A percentile compares a stretch with the other conserved stretches of the same genome.
phyloP scores from a whole-genome alignment of 164 flowering plant genomes.

The Warburgia ugandensis region DNA sequence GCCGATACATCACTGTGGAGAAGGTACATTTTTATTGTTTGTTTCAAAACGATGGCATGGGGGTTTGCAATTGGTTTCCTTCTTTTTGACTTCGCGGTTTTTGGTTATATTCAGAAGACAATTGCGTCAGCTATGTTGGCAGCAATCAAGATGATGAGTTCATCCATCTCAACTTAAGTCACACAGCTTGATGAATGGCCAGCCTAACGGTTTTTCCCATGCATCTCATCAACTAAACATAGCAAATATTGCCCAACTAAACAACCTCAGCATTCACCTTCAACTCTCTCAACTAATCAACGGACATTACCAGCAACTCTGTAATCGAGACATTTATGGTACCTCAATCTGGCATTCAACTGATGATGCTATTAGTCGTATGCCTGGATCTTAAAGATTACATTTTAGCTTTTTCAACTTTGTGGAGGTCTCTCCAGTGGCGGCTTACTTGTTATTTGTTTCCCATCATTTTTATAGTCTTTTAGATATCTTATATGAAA shows the following conservation, averaged over 20 bases:
- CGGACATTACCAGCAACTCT: constrained; percentile 69
- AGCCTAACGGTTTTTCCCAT: constrained; percentile 82
- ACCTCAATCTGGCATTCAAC: constrained; percentile 46
- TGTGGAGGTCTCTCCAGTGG: too few relatives aligned
- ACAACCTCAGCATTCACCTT: constrained; percentile 87
- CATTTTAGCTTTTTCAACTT: too few relatives aligned
- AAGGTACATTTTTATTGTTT: constrained; percentile 97
- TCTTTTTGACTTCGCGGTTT: constrained; percentile 77
- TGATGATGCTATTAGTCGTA: constrained; percentile 22
- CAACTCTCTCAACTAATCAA: constrained; percentile 95
- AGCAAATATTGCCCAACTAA: constrained; percentile 58
- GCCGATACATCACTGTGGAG: constrained; percentile 87
- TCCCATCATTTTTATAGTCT: too few relatives aligned
- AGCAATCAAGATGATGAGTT: constrained; percentile 92
- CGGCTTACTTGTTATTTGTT: background rate
- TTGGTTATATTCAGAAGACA: constrained; percentile 89
- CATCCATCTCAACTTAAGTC: constrained; percentile 67
- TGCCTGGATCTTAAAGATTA: background rate
- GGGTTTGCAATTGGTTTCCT: constrained; percentile 23
- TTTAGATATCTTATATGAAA: too few relatives aligned
- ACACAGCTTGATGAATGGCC: constrained; percentile 85
- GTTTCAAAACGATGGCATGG: constrained; percentile 8
- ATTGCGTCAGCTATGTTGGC: constrained; percentile 86
- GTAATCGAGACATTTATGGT: constrained; percentile 75
- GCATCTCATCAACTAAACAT: constrained; percentile 64